Base-by-base conservation (phyloP, 257 asterid genomes). In the Craterostigma plantagineum region DNA sequence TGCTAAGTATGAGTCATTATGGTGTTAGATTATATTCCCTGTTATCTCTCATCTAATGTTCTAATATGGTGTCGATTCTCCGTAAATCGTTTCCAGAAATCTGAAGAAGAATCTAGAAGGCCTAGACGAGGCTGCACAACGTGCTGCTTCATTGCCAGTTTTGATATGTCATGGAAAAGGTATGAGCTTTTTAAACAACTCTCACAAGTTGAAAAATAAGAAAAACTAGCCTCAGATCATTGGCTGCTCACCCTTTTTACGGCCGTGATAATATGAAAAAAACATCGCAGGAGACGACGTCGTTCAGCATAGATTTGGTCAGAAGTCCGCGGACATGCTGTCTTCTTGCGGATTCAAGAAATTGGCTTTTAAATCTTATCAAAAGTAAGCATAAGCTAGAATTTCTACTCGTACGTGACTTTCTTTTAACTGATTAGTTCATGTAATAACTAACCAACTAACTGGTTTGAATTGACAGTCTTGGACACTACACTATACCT, bases 91-190 rank as follows among this genome's bases (percentile, higher is more conserved):
- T 58, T 62, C 8, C 58, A 83, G 95, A 77, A 62, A 61, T 8
- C 55, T 82, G 50, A 72, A 68, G 67, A 71, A 63, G 58, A 70
- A 53, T 46, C 56, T 65, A 46, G 80, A 63, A 57, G 69, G 63
- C 55, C 54, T 77, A 17, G 61, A 64, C 18, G 86, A 65, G 49
- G 67, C 63, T 51, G 42, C 48, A n/a, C 59, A 64, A 14, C 86
- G 93, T 48, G 92, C 95, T 37, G 71, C 86, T 11, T 66, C 66
- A 12, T 55, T 83, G 49, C 95, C 86, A 34, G 38, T 76, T 62
- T 59, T 83, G 60, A 70, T 79, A 27, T 83, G 95, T 51, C 95
- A 83, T 54, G 95, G 95, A 57, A 52, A 81, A 37, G 95, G 92
- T 82, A 64, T n/a, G 49, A 35, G 14, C 16, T 7, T 43, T 16